Percentiles rank a stretch among this genome's conserved stretches.
Conservation (phyloP, 1,284 basidiomycete species). For the Gymnopus androsaceus region DNA sequence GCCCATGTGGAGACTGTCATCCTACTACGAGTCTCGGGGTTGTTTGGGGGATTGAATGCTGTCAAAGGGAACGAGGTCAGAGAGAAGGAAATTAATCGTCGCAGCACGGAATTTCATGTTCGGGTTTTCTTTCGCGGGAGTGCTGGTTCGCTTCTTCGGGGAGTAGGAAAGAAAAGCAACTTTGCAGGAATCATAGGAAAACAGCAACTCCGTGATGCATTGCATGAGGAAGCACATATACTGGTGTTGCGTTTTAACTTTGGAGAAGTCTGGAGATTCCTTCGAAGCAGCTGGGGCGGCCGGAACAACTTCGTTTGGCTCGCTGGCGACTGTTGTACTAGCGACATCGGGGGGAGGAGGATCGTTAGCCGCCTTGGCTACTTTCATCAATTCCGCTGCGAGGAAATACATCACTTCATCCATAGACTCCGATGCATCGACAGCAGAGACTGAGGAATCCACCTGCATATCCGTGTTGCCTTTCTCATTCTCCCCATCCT, state of each 20-base stretch:
- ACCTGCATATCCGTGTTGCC: slow-evolving; percentile 65
- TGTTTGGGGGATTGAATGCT: slow-evolving; percentile 64
- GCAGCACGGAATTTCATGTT: slow-evolving; percentile 58
- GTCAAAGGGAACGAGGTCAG: slow-evolving; percentile 79
- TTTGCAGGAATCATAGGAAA: slow-evolving; percentile 94
- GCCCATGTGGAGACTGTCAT: slow-evolving; percentile 84
- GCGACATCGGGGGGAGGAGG: slow-evolving; percentile 8
- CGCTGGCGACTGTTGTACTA: not conserved
- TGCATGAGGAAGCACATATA: slow-evolving; percentile 92
- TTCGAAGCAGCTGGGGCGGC: slow-evolving; percentile 2
- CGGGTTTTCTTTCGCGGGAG: slow-evolving; percentile 59
- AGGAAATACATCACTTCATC: slow-evolving; percentile 76
- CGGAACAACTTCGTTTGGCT: not conserved
- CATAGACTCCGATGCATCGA: slow-evolving; percentile 45
- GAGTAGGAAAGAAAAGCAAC: slow-evolving; percentile 82
- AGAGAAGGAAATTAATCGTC: slow-evolving; percentile 76
- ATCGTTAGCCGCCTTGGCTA: slow-evolving; percentile 49
- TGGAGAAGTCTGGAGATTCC: not conserved
- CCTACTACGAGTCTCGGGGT: slow-evolving; percentile 54
- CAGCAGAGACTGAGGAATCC: slow-evolving; percentile 44
- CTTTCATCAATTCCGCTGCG: slow-evolving; percentile 68
- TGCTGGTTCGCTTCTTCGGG: slow-evolving; percentile 64
- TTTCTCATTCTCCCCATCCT: slow-evolving; percentile 29
- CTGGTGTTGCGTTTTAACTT: slow-evolving; percentile 45
- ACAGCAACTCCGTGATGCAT: slow-evolving; percentile 87